phyloP scores from a whole-genome alignment of 306 rosid genomes.

The Medicago arabica region DNA sequence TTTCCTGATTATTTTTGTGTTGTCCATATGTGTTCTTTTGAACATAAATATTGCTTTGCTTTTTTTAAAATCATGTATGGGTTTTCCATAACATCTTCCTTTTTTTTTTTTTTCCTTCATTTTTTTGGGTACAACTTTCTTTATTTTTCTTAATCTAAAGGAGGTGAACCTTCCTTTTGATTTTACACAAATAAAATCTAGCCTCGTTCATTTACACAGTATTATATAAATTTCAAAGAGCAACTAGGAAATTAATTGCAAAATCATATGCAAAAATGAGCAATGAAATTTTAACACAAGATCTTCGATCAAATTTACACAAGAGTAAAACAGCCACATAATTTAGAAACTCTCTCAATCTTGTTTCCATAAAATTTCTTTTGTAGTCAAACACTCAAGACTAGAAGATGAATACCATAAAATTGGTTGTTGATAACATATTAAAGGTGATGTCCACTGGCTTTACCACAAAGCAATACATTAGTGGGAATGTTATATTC shows the following conservation, averaged over 20 bases:
- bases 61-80: no score
- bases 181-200: no score
- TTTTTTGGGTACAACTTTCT: no score
- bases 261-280: background rate
- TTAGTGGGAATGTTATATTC: conserved; percentile 84
- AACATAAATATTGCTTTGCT: no score
- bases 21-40: no score
- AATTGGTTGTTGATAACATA: background rate
- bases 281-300: conserved; percentile 23
- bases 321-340: conserved; percentile 14
- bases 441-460: conserved; percentile 59
- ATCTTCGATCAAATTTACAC: conserved; percentile 33
- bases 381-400: conserved; percentile 66
- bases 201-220: no score
- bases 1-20: no score
- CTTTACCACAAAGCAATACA: conserved; percentile 87
- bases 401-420: conserved; percentile 36
- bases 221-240: no score
- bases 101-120: no score
- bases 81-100: no score
- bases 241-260: background rate
- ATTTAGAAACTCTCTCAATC: conserved; percentile 16
- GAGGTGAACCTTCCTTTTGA: no score
- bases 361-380: conserved; percentile 15
- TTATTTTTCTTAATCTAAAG: no score